A percentile compares a stretch with the other conserved stretches of the same genome.
Evolutionary conservation across 257 asterid genomes (phyloP).

Genomic region (Nemophila menziesii): DNA sequence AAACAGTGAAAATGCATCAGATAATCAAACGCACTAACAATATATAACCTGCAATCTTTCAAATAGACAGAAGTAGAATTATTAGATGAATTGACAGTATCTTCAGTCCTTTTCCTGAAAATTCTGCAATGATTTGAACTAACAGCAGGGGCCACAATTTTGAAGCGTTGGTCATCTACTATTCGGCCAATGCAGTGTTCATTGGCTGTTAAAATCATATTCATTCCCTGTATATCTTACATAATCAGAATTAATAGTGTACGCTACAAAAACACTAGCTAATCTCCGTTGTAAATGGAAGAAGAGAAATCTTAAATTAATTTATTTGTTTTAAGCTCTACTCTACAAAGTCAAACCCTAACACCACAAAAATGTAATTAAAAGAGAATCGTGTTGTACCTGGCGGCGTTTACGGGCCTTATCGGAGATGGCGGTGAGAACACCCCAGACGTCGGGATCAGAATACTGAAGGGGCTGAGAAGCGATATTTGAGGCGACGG

Average conservation of each 20-base stretch:
- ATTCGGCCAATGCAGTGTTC: conserved; percentile 84
- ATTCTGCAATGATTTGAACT: conserved; percentile 87
- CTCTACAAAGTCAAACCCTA: too few relatives aligned
- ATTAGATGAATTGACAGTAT: conserved; percentile 27
- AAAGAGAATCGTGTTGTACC: conserved; percentile 24
- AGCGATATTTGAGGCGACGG: conserved; percentile 66
- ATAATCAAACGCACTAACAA: conserved; percentile 10
- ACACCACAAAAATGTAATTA: background rate
- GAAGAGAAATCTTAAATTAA: too few relatives aligned
- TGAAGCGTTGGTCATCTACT: conserved; percentile 62
- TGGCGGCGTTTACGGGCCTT: conserved; percentile 78
- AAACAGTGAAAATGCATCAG: conserved; percentile 9
- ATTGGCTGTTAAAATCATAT: conserved; percentile 61
- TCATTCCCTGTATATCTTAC: conserved; percentile 48
- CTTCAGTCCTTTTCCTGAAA: conserved; percentile 42
- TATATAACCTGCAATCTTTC: conserved; percentile 73
- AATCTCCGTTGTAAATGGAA: too few relatives aligned
- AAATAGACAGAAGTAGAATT: conserved; percentile 38
- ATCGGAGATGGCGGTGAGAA: conserved; percentile 88
- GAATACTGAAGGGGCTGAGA: conserved; percentile 70
- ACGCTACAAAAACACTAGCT: background rate
- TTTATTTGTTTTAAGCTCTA: too few relatives aligned
- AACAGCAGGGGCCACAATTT: conserved; percentile 63
- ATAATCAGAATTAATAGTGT: too few relatives aligned
- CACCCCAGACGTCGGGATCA: conserved; percentile 92